These are phyloP conservation scores for Wickerhamomyces hampshirensis DNA, from an alignment of 805 yeast genomes.

Conservation along the genomic window DNA sequence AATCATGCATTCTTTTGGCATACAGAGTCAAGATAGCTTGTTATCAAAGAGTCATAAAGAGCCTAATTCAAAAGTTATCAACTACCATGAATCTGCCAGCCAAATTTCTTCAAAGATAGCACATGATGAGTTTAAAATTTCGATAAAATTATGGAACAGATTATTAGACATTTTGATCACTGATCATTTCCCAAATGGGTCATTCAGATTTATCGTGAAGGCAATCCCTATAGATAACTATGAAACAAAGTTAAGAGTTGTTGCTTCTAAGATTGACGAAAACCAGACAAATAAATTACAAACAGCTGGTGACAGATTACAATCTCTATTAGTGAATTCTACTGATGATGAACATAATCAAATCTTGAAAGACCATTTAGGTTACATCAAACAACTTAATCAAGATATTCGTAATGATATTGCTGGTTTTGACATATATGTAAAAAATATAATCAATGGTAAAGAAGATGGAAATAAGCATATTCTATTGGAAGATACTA, in stretches of 20 bases:
- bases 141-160: conserved; percentile 48
- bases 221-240: conserved; percentile 13
- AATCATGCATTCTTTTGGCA: conserved; percentile 46
- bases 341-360: conserved; percentile 7
- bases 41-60: neutral
- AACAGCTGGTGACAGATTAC: conserved; percentile 13
- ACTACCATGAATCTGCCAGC: conserved; percentile 7
- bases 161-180: conserved; percentile 36
- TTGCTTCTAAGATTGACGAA: conserved; percentile 29
- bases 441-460: conserved; percentile 34
- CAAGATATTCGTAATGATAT: conserved; percentile 20
- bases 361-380: conserved; percentile 15
- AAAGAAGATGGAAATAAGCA: conserved; percentile 15
- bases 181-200: conserved; percentile 26
- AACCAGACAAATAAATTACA: conserved; percentile 25
- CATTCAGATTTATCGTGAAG: conserved; percentile 33
- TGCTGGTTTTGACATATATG: conserved; percentile 34
- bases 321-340: conserved; percentile 5
- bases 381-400: conserved; percentile 18
- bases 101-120: conserved; percentile 41
- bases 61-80: conserved; percentile 8
- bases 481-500: conserved; percentile 20
- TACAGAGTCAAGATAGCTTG: conserved; percentile 5
- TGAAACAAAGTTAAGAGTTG: conserved; percentile 27
- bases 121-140: conserved; percentile 59